Conservation (phyloP, 148 eudicot species). For the Spergularia marina region DNA sequence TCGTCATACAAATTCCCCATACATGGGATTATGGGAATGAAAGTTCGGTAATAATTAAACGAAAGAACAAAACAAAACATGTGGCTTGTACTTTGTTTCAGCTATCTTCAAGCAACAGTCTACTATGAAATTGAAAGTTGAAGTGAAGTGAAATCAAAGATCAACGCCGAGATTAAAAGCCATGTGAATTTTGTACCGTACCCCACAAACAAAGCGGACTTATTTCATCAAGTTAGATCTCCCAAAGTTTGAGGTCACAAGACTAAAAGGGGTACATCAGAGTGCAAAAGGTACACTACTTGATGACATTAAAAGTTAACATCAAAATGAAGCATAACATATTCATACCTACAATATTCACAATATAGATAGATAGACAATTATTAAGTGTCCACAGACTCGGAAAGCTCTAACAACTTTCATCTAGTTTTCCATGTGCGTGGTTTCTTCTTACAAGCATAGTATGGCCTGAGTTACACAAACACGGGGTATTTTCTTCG, state of each 20-base stretch:
- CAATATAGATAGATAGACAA: conserved; percentile 14
- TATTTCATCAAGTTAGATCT: background rate
- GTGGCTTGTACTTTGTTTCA: background rate
- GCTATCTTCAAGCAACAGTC: background rate
- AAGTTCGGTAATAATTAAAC: no score
- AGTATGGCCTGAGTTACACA: conserved; percentile 8
- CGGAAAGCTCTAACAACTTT: conserved; percentile 23
- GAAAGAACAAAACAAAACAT: no score
- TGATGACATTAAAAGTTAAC: conserved; percentile 30
- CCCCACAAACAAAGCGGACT: background rate
- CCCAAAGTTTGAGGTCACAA: conserved; percentile 4
- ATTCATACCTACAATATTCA: conserved; percentile 36
- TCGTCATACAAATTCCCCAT: no score
- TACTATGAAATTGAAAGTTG: no score
- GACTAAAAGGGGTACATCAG: conserved; percentile 25
- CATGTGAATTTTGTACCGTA: background rate
- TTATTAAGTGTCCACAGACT: conserved; percentile 24
- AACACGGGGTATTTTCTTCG: background rate
- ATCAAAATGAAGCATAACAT: conserved; percentile 26
- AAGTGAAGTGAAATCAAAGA: background rate
- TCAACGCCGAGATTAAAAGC: background rate
- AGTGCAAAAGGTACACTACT: conserved; percentile 33
- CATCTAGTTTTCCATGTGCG: conserved; percentile 21
- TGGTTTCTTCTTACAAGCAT: conserved; percentile 24
- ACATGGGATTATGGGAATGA: no score